These are phyloP conservation scores for Fusarium cyanostomum DNA, from an alignment of 2,329 filamentous ascomycete genomes.

Conservation along the genomic window DNA sequence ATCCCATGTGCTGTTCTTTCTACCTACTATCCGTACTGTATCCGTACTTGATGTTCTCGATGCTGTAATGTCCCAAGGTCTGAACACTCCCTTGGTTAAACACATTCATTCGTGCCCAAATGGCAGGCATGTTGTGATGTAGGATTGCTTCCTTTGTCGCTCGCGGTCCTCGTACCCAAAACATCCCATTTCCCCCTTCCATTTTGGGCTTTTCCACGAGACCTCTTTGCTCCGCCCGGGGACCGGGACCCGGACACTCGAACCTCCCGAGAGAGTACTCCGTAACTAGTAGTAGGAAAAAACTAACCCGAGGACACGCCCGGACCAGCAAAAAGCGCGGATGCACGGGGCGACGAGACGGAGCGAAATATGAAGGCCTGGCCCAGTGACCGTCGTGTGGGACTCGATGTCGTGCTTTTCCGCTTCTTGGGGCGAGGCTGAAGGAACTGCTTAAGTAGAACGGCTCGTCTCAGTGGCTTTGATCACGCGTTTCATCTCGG, in stretches of 20 bases:
- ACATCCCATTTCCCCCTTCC: slow-evolving; percentile 4
- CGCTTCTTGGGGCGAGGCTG: slow-evolving; percentile 16
- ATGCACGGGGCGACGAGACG: slow-evolving; percentile 9
- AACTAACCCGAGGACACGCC: slow-evolving; percentile 3
- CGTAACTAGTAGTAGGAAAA: slow-evolving; percentile 1
- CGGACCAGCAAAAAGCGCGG: slow-evolving; percentile 12
- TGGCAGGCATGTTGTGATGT: not conserved
- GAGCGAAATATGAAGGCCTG: slow-evolving; percentile 6
- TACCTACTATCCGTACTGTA: too few species aligned
- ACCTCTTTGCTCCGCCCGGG: slow-evolving; percentile 19
- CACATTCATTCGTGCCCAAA: not conserved
- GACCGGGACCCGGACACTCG: slow-evolving; percentile 9
- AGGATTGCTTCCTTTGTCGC: not conserved
- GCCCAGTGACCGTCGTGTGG: slow-evolving; percentile 6
- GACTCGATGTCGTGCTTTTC: slow-evolving; percentile 28
- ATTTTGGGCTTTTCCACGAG: slow-evolving; percentile 19
- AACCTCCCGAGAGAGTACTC: slow-evolving; percentile 18
- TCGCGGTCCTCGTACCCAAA: slow-evolving; percentile 8
- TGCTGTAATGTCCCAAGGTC: not conserved
- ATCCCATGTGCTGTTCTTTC: slow-evolving; percentile 9
- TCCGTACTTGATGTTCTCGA: not conserved
- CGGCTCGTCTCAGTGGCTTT: slow-evolving; percentile 18
- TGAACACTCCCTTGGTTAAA: slow-evolving; percentile 7
- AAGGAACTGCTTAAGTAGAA: slow-evolving; percentile 1
- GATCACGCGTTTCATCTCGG: slow-evolving; percentile 17